Evolutionary conservation across 805 yeast species (phyloP), one percentile per base, ranked within the genome.

Genomic region (Pichia deserticola): DNA sequence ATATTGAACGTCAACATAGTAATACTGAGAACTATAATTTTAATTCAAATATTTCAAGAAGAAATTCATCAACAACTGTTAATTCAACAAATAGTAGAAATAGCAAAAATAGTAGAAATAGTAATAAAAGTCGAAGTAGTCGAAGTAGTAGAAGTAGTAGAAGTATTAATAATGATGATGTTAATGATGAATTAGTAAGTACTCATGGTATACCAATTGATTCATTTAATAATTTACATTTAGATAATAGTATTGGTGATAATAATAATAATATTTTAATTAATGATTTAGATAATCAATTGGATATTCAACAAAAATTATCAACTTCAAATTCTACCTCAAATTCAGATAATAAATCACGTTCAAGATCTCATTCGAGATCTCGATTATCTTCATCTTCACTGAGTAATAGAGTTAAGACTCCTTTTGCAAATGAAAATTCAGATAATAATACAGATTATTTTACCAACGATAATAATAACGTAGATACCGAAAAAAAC

Each of bases 41-140:
- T 5, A 47, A 54, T 41, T 49, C 58, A 20, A 39, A 27, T 12
- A 51, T 57, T 30, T 54, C 62, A 33, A 51, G 60, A 36, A 45
- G 57, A 48, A 47, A 52, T 58, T 47, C 63, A 48, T 40, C 53
- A 43, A 34, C 54, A 49, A 34, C 58, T 37, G 36, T 46, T 42
- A 47, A 42, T 48, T 47, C 50, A 25, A 20, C 40, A 28, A 38
- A 44, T 36, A 48, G 51, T 35, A 50, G 37, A 32, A 49, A 45
- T 32, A 47, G 49, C 25, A 38, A 32, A 38, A 45, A 33, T 20
- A 49, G 49, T 36, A 32, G 34, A 29, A 39, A 38, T 47, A 29
- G 51, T 35, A 40, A 51, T 29, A 33, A 52, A 48, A 41, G 44
- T 41, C 28, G 44, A 41, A 29, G 27, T 20, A 9, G 12, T n/a